These are phyloP conservation scores for Cordyceps militaris DNA, from an alignment of 2,329 filamentous ascomycete genomes.

Conservation along the genomic window DNA sequence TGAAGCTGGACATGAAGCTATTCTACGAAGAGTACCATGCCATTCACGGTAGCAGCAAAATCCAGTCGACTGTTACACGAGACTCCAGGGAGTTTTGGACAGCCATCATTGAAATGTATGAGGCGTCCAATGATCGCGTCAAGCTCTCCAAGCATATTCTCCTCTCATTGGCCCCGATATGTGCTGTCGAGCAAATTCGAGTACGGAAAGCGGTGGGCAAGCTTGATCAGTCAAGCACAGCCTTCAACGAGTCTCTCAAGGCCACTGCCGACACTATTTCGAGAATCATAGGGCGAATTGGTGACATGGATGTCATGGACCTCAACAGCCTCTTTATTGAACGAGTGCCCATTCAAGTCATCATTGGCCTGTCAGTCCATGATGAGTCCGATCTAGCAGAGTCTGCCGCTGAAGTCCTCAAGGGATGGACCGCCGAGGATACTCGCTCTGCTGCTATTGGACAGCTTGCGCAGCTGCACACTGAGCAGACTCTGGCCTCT, in stretches of 20 bases:
- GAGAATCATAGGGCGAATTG: conserved; percentile 69
- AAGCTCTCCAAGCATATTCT: conserved; percentile 69
- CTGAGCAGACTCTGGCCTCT: conserved; percentile 34
- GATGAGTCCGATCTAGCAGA: conserved; percentile 73
- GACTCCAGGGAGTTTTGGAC: conserved; percentile 48
- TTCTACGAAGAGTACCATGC: conserved; percentile 43
- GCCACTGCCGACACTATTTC: conserved; percentile 54
- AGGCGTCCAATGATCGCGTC: conserved; percentile 63
- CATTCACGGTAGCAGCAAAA: conserved; percentile 51
- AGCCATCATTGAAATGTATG: conserved; percentile 61
- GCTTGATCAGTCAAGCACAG: conserved; percentile 38
- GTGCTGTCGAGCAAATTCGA: conserved; percentile 68
- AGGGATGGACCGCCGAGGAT: conserved; percentile 66
- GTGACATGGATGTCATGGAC: conserved; percentile 64
- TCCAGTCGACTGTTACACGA: conserved; percentile 61
- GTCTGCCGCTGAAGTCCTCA: conserved; percentile 73
- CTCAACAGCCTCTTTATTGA: conserved; percentile 64
- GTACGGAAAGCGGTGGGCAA: conserved; percentile 40
- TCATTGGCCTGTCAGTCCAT: conserved; percentile 75
- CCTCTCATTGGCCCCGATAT: conserved; percentile 60
- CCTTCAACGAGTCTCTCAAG: conserved; percentile 69
- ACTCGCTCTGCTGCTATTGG: conserved; percentile 35
- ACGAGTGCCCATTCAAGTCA: conserved; percentile 60
- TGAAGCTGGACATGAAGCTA: conserved; percentile 38
- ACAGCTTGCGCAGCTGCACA: conserved; percentile 33